Conservation (phyloP, 2,329 filamentous ascomycete genomes). For the Didymella keratinophila region DNA sequence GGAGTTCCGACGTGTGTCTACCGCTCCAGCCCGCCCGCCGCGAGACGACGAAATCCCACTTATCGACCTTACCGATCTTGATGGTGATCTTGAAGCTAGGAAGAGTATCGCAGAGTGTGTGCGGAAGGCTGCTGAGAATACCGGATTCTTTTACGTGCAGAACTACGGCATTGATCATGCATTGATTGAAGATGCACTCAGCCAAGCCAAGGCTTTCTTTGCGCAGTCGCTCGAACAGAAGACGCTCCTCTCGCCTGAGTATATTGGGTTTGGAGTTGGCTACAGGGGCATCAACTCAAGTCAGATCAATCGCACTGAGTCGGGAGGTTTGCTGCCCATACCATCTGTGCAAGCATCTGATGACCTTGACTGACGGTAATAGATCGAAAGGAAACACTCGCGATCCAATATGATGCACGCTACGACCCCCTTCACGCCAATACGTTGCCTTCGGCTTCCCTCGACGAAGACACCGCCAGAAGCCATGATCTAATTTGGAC, state of each 20-base stretch:
- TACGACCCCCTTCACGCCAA: neutral
- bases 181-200: slow-evolving; percentile 14
- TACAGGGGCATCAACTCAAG: slow-evolving; percentile 2
- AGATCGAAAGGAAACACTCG: slow-evolving; percentile 13
- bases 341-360: neutral
- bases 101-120: slow-evolving; percentile 46
- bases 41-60: slow-evolving; percentile 46
- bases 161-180: slow-evolving; percentile 43
- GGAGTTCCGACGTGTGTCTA: slow-evolving; percentile 10
- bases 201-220: slow-evolving; percentile 9
- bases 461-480: too few species aligned
- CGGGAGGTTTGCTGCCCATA: neutral
- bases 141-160: slow-evolving; percentile 23
- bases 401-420: slow-evolving; percentile 8
- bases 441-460: neutral
- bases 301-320: slow-evolving; percentile 10
- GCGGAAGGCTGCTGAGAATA: slow-evolving; percentile 15
- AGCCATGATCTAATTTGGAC: slow-evolving; percentile 9
- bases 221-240: neutral
- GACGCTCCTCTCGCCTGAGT: neutral
- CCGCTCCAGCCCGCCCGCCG: slow-evolving; percentile 4
- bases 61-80: slow-evolving; percentile 46
- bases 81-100: slow-evolving; percentile 51
- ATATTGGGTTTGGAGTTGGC: neutral
- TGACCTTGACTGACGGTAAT: neutral